These are phyloP conservation scores for Penicillium longicatenatum DNA, from an alignment of 495 filamentous ascomycete genomes.

Conservation along the genomic window DNA sequence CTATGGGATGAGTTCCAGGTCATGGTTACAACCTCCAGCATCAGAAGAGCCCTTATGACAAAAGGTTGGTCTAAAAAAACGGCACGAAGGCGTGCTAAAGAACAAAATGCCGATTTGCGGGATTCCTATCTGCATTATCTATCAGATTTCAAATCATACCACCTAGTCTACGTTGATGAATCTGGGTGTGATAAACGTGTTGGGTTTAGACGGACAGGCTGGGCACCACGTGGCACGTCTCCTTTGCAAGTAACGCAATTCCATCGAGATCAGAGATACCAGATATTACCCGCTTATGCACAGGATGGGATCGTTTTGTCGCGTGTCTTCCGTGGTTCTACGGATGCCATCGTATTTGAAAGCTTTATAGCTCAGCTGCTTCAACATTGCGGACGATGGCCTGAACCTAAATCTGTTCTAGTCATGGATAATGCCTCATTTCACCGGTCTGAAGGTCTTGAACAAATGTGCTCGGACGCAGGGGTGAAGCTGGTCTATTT, in stretches of 20 bases:
- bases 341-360: conserved; percentile 40
- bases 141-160: neutral
- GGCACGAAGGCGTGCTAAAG: too few relatives aligned
- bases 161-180: neutral
- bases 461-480: too few relatives aligned
- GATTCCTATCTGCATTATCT: too few relatives aligned
- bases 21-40: conserved; percentile 2
- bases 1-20: neutral
- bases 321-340: conserved; percentile 38
- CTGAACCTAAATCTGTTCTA: too few relatives aligned
- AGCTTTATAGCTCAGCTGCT: conserved; percentile 45
- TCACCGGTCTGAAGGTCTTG: too few relatives aligned
- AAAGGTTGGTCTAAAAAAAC: conserved; percentile 4
- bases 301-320: conserved; percentile 39
- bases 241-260: conserved; percentile 2
- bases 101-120: too few relatives aligned
- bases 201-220: conserved; percentile 3
- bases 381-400: conserved; percentile 32
- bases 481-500: too few relatives aligned
- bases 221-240: neutral
- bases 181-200: neutral
- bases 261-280: conserved; percentile 5
- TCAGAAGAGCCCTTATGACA: conserved; percentile 5
- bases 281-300: conserved; percentile 27
- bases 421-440: neutral